A percentile compares a stretch with the other conserved stretches of the same genome.
Conservation (phyloP, 1,139 yeast genomes). For the Yamadazyma epiphylla region DNA sequence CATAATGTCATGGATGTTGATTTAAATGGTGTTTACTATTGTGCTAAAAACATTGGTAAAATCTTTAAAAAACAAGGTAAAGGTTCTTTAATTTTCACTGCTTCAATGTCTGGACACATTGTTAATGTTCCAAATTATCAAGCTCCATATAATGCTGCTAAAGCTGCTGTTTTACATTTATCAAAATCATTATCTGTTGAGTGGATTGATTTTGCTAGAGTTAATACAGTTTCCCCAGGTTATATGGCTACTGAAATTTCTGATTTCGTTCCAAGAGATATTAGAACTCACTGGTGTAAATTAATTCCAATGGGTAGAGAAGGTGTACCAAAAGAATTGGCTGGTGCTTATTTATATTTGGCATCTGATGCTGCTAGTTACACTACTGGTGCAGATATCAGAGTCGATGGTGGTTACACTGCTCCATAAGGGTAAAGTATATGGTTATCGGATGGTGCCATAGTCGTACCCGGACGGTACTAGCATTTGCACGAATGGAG, state of each 20-base stretch:
- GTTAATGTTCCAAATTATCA: conserved; percentile 67
- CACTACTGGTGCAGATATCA: conserved; percentile 45
- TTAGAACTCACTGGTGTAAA: conserved; percentile 32
- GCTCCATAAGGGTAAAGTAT: conserved; percentile 12
- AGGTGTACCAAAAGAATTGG: conserved; percentile 37
- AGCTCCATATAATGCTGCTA: conserved; percentile 55
- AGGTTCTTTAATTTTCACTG: conserved; percentile 58
- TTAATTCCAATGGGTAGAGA: conserved; percentile 41
- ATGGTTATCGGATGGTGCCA: too few relatives aligned
- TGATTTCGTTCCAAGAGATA: conserved; percentile 37
- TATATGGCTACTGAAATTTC: conserved; percentile 52
- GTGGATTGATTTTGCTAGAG: conserved; percentile 53
- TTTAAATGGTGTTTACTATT: conserved; percentile 43
- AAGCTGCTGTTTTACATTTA: conserved; percentile 55
- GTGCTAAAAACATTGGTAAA: conserved; percentile 40
- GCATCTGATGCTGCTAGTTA: conserved; percentile 40
- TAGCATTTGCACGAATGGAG: too few relatives aligned
- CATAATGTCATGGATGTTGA: conserved; percentile 42
- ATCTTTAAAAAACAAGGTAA: conserved; percentile 36
- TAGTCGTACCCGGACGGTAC: too few relatives aligned
- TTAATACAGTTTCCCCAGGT: conserved; percentile 56
- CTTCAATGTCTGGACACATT: conserved; percentile 63
- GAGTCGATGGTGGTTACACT: conserved; percentile 46
- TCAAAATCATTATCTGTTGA: conserved; percentile 52
- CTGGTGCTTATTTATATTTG: conserved; percentile 40